phyloP scores from a whole-genome alignment of 192 early-diverging fungal genomes.

The Coemansia sp. region DNA sequence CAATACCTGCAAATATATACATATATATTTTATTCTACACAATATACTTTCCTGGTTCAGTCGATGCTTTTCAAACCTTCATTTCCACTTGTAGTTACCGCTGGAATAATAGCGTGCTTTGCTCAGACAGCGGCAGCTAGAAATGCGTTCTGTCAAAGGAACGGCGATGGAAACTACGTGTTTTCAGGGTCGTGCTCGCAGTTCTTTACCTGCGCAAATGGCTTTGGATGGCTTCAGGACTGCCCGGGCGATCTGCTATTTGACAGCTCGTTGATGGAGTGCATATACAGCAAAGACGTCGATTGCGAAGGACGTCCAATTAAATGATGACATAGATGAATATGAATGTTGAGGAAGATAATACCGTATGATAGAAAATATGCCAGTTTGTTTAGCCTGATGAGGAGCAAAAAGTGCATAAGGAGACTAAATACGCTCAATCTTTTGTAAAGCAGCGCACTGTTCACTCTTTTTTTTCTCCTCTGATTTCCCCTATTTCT shows the following conservation, averaged over 20 bases:
- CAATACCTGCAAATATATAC: too few relatives aligned
- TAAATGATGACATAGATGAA: neutral
- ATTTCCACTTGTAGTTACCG: neutral
- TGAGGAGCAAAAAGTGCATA: too few relatives aligned
- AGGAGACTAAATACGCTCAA: too few relatives aligned
- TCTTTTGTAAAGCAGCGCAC: too few relatives aligned
- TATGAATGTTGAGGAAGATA: too few relatives aligned
- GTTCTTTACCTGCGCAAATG: constrained; percentile 46
- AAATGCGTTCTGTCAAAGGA: constrained; percentile 29
- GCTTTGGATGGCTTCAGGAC: constrained; percentile 40
- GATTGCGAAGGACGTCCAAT: constrained; percentile 27
- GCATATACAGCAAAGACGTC: constrained; percentile 29
- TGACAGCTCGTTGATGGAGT: constrained; percentile 35
- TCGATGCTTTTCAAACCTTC: neutral
- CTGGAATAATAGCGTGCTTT: neutral
- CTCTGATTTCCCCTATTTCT: too few relatives aligned
- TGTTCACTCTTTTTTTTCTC: too few relatives aligned
- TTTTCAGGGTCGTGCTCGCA: constrained; percentile 29
- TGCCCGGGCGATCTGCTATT: constrained; percentile 41
- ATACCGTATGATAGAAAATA: too few relatives aligned
- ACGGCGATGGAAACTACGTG: constrained; percentile 41
- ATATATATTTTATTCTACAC: neutral
- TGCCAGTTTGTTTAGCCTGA: too few relatives aligned
- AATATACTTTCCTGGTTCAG: neutral
- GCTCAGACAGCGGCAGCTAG: constrained; percentile 2